Evolutionary conservation across 2,329 filamentous ascomycete species (phyloP).

Genomic region (Talaromyces sp.): DNA sequence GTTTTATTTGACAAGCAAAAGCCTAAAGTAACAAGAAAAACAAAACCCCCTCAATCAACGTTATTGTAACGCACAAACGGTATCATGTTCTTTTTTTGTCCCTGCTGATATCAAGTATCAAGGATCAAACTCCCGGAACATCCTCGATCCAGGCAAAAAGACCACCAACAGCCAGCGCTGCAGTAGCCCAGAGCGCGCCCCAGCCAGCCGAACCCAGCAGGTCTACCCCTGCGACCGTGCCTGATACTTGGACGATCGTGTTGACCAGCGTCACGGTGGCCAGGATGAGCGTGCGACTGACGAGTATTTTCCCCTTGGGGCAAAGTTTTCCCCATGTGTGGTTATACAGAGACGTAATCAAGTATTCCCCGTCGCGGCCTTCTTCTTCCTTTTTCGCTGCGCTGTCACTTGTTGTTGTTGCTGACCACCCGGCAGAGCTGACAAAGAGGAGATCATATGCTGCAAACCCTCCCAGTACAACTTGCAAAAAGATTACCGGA

Average conservation of each 20-base stretch:
- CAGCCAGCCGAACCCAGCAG: constrained; percentile 65
- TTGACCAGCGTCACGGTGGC: constrained; percentile 44
- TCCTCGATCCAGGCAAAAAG: constrained; percentile 37
- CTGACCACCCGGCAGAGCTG: constrained; percentile 44
- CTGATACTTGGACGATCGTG: constrained; percentile 59
- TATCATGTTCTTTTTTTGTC: neutral
- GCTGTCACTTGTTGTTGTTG: constrained; percentile 10
- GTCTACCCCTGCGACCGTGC: constrained; percentile 67
- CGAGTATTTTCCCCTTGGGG: constrained; percentile 57
- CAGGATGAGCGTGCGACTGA: constrained; percentile 56
- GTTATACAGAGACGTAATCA: constrained; percentile 60
- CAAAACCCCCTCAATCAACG: neutral
- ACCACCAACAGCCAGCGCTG: constrained; percentile 23
- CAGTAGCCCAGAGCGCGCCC: constrained; percentile 68
- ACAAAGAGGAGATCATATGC: constrained; percentile 71
- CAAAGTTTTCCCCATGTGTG: constrained; percentile 58
- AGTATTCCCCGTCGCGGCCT: constrained; percentile 58
- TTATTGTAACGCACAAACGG: neutral
- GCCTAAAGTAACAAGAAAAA: neutral
- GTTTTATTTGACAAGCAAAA: neutral
- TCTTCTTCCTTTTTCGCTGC: constrained; percentile 39
- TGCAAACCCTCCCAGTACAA: constrained; percentile 66
- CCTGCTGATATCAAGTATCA: no score
- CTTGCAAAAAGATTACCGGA: constrained; percentile 42
- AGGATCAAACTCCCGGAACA: constrained; percentile 29